phyloP scores from a whole-genome alignment of 2,329 filamentous ascomycete species.

The Talaromyces funiculosus region DNA sequence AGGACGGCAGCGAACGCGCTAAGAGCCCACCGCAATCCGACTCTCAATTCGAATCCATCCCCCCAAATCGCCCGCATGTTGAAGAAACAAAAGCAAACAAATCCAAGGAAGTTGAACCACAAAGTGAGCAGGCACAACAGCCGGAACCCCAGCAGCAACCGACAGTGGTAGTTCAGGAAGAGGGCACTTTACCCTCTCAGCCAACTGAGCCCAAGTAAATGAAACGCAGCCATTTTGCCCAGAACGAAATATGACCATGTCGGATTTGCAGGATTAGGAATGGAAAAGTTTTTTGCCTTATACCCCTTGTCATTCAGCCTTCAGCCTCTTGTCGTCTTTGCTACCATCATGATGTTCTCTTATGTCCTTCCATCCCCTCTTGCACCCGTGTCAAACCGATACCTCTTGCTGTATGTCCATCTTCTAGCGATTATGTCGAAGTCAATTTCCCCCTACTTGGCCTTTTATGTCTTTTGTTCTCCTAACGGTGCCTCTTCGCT shows the following conservation, averaged over 20 bases:
- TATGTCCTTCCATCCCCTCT: background rate
- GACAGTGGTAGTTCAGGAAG: background rate
- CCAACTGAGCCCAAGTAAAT: conserved; percentile 2
- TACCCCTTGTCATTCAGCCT: conserved; percentile 8
- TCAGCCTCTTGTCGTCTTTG: conserved; percentile 6
- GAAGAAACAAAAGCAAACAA: conserved; percentile 8
- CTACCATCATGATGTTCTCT: conserved; percentile 1
- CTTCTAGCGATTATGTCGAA: conserved; percentile 8
- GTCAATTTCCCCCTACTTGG: conserved; percentile 7
- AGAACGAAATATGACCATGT: background rate
- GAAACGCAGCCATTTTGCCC: background rate
- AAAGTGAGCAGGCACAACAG: background rate
- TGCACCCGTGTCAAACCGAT: background rate
- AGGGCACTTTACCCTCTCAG: background rate
- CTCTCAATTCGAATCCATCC: background rate
- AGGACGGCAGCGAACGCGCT: conserved; percentile 50
- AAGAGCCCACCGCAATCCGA: conserved; percentile 46
- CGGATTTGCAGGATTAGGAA: conserved; percentile 5
- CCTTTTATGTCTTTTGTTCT: conserved; percentile 13
- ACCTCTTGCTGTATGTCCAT: conserved; percentile 10
- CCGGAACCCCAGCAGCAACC: background rate
- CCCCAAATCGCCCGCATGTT: background rate
- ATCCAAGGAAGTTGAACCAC: background rate
- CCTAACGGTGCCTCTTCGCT: background rate
- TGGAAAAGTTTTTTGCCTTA: conserved; percentile 12